Conservation (phyloP, 2,329 filamentous ascomycete genomes). For the Xylariaceae sp. region DNA sequence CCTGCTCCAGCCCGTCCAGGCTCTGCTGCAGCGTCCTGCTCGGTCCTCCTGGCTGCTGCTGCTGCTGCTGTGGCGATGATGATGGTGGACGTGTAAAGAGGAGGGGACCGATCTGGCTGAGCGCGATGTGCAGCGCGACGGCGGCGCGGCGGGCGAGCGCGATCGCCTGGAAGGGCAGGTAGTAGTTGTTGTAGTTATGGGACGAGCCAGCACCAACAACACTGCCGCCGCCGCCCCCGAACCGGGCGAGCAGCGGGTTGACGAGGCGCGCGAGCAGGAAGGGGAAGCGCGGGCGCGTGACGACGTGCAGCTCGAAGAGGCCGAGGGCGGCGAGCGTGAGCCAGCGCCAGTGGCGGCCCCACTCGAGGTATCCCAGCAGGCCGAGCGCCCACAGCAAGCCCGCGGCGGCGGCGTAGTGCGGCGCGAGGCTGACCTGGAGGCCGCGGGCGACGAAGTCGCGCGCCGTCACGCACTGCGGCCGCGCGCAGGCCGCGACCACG, state of each 20-base stretch:
- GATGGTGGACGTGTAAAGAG: too few relatives aligned
- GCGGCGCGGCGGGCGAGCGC: constrained; percentile 66
- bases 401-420: constrained; percentile 54
- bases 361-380: constrained; percentile 59
- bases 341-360: constrained; percentile 61
- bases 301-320: constrained; percentile 48
- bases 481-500: constrained; percentile 58
- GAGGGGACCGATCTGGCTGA: constrained; percentile 71
- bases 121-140: constrained; percentile 74
- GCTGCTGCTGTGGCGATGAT: constrained; percentile 17
- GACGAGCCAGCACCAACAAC: too few relatives aligned
- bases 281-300: constrained; percentile 48
- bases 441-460: constrained; percentile 67
- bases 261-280: constrained; percentile 32
- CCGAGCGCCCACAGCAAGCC: constrained; percentile 53
- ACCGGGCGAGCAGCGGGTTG: constrained; percentile 35
- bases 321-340: constrained; percentile 45
- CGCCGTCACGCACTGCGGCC: constrained; percentile 53
- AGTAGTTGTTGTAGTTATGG: constrained; percentile 49
- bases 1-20: constrained; percentile 57
- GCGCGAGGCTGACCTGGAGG: constrained; percentile 41
- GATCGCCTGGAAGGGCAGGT: constrained; percentile 80
- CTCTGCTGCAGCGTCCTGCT: constrained; percentile 47
- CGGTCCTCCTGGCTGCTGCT: constrained; percentile 23
- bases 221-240: too few relatives aligned